Conservation (phyloP, 345 rosid species). For the Mangifera indica region DNA sequence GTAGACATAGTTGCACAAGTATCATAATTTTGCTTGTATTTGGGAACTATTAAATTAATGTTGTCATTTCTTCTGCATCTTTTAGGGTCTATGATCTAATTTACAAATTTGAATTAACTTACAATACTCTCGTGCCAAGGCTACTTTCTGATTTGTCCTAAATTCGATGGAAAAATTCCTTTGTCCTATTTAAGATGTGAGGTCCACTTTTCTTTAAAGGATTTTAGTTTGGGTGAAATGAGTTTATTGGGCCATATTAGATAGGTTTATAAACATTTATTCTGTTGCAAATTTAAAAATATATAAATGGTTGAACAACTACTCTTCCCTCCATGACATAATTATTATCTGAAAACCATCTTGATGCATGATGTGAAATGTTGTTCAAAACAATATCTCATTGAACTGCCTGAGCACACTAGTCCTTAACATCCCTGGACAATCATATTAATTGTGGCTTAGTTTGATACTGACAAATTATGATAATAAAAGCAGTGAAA, state of each 20-base stretch:
- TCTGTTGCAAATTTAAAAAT: not conserved
- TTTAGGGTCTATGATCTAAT: not conserved
- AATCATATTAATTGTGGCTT: too few relatives aligned
- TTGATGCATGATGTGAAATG: not conserved
- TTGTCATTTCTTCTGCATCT: not conserved
- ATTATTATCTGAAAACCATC: not conserved
- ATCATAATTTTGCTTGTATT: not conserved
- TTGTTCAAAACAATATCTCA: not conserved
- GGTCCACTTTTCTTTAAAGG: not conserved
- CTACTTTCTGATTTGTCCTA: not conserved
- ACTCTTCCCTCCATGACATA: not conserved
- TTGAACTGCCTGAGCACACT: not conserved
- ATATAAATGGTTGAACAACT: not conserved
- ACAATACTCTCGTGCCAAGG: not conserved
- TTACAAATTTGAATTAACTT: not conserved
- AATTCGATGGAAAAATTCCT: not conserved
- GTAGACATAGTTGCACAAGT: not conserved
- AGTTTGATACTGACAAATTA: too few relatives aligned
- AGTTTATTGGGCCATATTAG: not conserved
- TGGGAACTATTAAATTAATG: not conserved
- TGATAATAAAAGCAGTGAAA: too few relatives aligned
- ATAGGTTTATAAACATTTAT: not conserved
- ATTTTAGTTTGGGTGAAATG: not conserved
- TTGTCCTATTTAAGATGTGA: not conserved
- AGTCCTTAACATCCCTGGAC: too few relatives aligned